phyloP scores from a whole-genome alignment of 257 asterid genomes.

The Ilex asprella region DNA sequence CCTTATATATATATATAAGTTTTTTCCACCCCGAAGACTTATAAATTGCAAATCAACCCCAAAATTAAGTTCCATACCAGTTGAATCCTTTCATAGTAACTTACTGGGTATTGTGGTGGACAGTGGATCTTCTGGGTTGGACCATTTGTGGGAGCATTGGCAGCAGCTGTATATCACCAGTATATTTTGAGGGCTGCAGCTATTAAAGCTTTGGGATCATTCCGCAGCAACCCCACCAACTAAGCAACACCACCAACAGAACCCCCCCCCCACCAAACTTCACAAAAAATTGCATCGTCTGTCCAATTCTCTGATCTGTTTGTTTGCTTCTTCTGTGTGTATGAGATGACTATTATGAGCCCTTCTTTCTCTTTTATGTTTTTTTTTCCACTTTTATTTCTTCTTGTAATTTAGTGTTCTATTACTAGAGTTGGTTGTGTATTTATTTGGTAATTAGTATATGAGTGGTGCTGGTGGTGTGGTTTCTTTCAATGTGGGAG shows the following conservation, averaged over 20 bases:
- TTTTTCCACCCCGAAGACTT: too few species aligned
- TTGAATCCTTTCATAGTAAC: not conserved
- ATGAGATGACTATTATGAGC: not conserved
- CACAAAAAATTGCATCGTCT: not conserved
- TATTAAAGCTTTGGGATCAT: conserved; percentile 9
- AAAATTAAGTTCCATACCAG: too few species aligned
- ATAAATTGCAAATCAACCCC: too few species aligned
- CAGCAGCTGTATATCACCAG: conserved; percentile 12
- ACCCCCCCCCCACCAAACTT: not conserved
- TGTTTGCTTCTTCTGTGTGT: not conserved
- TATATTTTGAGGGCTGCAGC: conserved; percentile 14
- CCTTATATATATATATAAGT: too few species aligned
- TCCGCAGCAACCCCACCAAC: conserved; percentile 1
- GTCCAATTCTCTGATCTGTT: not conserved
- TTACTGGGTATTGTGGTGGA: not conserved
- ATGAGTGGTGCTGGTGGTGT: not conserved
- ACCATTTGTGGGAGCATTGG: conserved; percentile 19
- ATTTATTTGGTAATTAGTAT: not conserved
- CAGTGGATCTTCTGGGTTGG: conserved; percentile 25
- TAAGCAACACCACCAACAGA: not conserved
- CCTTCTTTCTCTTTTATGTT: not conserved
- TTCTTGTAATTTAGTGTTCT: too few species aligned
- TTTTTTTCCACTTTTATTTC: not conserved
- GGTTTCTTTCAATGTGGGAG: not conserved
- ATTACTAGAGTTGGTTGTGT: not conserved